Base-by-base conservation (phyloP, 2,329 filamentous ascomycete genomes). In the Phyllosticta paracitricarpa region DNA sequence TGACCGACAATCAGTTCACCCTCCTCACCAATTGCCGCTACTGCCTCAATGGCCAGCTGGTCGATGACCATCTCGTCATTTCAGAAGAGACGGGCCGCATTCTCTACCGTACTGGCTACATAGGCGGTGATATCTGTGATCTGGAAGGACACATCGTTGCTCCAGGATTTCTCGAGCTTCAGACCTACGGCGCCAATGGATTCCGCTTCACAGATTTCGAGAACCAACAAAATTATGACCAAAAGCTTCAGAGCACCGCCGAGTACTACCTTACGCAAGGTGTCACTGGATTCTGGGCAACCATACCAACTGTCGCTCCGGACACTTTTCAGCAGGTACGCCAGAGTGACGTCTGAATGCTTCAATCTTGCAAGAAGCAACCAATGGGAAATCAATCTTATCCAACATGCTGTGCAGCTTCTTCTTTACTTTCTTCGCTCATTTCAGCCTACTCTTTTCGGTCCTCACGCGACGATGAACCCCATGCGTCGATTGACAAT, bases 141-240 rank as follows among this genome's bases (percentile, higher is more conserved):
- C 68, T 83, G 10, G 72, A 78, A 51, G 77, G 77, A 51, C 73
- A 70, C 55, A 79, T 83, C 56, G 71, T 83, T 59, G 78, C 81
- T 4, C 81, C 81, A 9, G 82, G 81, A 3, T 82, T 81, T 65
- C 70, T 83, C 24, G 81, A 84, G 63, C 68, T 84, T 5, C 81
- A 84, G 63, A 82, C 79, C 1, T 84, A 84, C 65, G 79, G 79
- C 58, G 70, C 77, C 56, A 75, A 77, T 67, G 80, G 79, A 1
- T 82, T 82, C 58, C 81, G 83, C 65, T 83, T 82, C 62, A 81
- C 81, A 1, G 76, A 79, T 61, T 81, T 76, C 63, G 69, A 76
- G 4, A 70, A 80, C 54, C 67, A 72, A 24, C 64, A 68, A 40
- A 71, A 69, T 61, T 82, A 81, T 68, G 66, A 66, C 51, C 66